Evolutionary conservation across 2,329 filamentous ascomycete species (phyloP).

Genomic region (Chrysoporthe puriensis): DNA sequence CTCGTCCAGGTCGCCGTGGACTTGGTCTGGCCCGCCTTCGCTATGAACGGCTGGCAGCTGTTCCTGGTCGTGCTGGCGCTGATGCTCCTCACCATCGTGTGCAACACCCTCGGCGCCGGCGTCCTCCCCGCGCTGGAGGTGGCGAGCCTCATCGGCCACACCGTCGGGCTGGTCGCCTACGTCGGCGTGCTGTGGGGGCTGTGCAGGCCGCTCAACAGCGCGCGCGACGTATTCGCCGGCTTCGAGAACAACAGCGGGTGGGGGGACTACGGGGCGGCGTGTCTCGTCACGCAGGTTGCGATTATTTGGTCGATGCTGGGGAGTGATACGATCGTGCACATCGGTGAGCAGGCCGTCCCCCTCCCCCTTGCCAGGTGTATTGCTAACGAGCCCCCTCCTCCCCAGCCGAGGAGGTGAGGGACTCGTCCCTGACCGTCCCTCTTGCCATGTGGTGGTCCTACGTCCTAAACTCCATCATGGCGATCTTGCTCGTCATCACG

Average conservation of each 20-base stretch:
- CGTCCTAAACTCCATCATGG: slow-evolving; percentile 20
- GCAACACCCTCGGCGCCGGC: slow-evolving; percentile 22
- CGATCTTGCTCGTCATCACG: slow-evolving; percentile 23
- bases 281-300: slow-evolving; percentile 22
- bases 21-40: slow-evolving; percentile 14
- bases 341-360: slow-evolving; percentile 10
- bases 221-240: slow-evolving; percentile 18
- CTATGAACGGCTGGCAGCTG: slow-evolving; percentile 21
- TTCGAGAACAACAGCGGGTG: slow-evolving; percentile 27
- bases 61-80: slow-evolving; percentile 24
- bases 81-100: slow-evolving; percentile 19
- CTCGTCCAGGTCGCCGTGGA: slow-evolving; percentile 22
- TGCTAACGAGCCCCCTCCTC: background rate
- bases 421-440: slow-evolving; percentile 22
- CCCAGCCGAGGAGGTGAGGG: slow-evolving; percentile 22
- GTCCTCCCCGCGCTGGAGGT: slow-evolving; percentile 21
- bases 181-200: slow-evolving; percentile 22
- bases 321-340: slow-evolving; percentile 26
- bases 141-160: slow-evolving; percentile 22
- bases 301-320: slow-evolving; percentile 29
- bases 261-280: slow-evolving; percentile 20
- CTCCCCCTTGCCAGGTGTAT: background rate
- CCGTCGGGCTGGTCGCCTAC: slow-evolving; percentile 20
- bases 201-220: slow-evolving; percentile 18
- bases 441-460: slow-evolving; percentile 28